phyloP scores from a whole-genome alignment of 2,329 filamentous ascomycete species.

The Pseudocercospora crystallina region DNA sequence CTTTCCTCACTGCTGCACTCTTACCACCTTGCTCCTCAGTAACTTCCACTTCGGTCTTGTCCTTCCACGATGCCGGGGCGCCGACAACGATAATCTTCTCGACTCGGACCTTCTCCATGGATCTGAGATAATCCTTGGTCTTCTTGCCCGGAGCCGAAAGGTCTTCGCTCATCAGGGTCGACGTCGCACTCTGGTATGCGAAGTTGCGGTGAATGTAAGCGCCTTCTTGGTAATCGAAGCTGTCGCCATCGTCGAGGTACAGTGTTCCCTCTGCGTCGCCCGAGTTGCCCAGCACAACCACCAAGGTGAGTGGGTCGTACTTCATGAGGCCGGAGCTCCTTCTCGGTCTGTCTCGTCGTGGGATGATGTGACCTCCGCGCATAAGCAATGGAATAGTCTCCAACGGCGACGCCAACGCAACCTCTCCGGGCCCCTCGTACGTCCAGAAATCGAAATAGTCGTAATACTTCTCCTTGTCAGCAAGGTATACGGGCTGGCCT shows the following conservation, averaged over 20 bases:
- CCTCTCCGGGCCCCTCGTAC: constrained; percentile 70
- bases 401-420: constrained; percentile 73
- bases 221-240: constrained; percentile 80
- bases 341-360: constrained; percentile 82
- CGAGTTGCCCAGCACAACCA: constrained; percentile 68
- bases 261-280: constrained; percentile 77
- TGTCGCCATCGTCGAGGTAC: constrained; percentile 92
- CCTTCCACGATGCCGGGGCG: constrained; percentile 70
- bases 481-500: constrained; percentile 77
- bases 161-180: constrained; percentile 68
- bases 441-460: constrained; percentile 89
- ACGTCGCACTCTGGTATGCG: constrained; percentile 56
- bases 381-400: constrained; percentile 88
- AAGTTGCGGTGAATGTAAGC: constrained; percentile 88
- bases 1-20: constrained; percentile 43
- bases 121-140: constrained; percentile 72
- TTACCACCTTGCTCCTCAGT: constrained; percentile 58
- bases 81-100: constrained; percentile 85
- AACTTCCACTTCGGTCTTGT: constrained; percentile 61
- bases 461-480: constrained; percentile 86
- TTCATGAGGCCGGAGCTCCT: constrained; percentile 86
- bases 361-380: constrained; percentile 88
- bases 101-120: constrained; percentile 73
- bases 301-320: constrained; percentile 91
- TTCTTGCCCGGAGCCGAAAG: constrained; percentile 59